Base-by-base conservation (phyloP, 2,329 filamentous ascomycete genomes). In the Trichoderma harzianum region DNA sequence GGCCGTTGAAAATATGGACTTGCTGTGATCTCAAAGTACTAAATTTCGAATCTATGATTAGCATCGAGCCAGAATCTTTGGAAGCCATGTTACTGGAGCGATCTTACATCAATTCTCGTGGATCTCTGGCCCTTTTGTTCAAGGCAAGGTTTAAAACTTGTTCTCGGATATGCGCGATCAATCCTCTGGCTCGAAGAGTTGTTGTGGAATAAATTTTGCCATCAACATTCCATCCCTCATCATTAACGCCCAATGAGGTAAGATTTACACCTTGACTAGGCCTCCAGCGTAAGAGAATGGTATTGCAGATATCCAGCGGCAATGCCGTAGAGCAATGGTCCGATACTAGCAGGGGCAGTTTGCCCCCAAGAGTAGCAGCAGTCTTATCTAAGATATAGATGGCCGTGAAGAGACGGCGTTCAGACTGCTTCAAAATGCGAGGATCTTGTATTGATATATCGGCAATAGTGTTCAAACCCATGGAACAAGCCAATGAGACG, bases 371-470 rank as follows among this genome's bases (percentile, higher is more conserved):
- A 7, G 16, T 26, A 2, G 63, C 63, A 36, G 47, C 63, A n/a
- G 47, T 5, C 34, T 36, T 66, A 36, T 66, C 63, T 7, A 66
- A 47, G 21, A 66, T 6, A 66, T 66, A 66, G 11, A 66, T 66
- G 21, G 63, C 63, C 3, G 47, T 66, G 63, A 66, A 66, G 18
- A 66, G 63, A 66, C 63, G 63, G 16, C 63, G 63, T 14, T 55
- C 43, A 18, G 63, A 66, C 3, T 66, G 63, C 14, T 36, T 55
- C 7, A 10, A 55, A 10, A 32, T 26, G 21, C n/a, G 63, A 55
- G 7, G 16, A 34, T 66, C 63, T 14, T 55, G 28, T 55, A 66
- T 24, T 18, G 63, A 66, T 26, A 47, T 18, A 14, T 66, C 30
- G n/a, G 63, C 18, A 30, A 66, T 55, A 8, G 5, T 3, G n/a